Evolutionary conservation across 2,329 filamentous ascomycete species (phyloP).

Genomic region (Waltergamsia citrina): DNA sequence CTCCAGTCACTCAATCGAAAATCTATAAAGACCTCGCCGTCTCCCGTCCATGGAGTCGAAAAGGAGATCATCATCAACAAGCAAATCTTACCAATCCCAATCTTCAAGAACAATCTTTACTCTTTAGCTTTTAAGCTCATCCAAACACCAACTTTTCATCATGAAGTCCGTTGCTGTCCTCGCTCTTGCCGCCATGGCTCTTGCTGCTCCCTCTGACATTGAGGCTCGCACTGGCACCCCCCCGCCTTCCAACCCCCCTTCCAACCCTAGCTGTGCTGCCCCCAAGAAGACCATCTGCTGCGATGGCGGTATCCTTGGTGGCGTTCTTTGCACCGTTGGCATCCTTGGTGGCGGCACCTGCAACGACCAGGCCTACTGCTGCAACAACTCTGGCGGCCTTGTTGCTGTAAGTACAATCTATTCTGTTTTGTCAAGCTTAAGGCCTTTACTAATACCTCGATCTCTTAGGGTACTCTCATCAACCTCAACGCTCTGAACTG

Average conservation of each 20-base stretch:
- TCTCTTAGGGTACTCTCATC: not conserved
- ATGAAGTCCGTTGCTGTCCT: slow-evolving; percentile 1
- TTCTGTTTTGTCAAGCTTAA: not conserved
- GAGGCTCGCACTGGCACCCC: not conserved
- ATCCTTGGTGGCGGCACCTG: not conserved
- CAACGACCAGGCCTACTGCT: slow-evolving; percentile 1
- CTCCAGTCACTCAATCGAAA: not conserved
- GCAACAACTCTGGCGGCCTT: not conserved
- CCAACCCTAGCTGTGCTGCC: not conserved
- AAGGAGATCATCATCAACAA: not conserved
- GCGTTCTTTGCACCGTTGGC: not conserved
- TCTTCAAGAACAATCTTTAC: not conserved
- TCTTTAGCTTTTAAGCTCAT: not conserved
- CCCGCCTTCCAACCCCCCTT: not conserved
- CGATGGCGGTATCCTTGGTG: not conserved
- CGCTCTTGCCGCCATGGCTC: not conserved
- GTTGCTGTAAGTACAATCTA: not conserved
- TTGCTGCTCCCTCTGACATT: slow-evolving; percentile 1
- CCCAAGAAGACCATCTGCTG: not conserved
- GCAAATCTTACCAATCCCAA: not conserved
- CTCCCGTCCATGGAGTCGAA: not conserved
- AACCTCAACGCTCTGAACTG: not conserved
- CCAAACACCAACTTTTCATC: not conserved
- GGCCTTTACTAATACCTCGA: not conserved
- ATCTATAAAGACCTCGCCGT: not conserved